Conservation (phyloP, 768 basidiomycete species). For the Trametes cingulata region DNA sequence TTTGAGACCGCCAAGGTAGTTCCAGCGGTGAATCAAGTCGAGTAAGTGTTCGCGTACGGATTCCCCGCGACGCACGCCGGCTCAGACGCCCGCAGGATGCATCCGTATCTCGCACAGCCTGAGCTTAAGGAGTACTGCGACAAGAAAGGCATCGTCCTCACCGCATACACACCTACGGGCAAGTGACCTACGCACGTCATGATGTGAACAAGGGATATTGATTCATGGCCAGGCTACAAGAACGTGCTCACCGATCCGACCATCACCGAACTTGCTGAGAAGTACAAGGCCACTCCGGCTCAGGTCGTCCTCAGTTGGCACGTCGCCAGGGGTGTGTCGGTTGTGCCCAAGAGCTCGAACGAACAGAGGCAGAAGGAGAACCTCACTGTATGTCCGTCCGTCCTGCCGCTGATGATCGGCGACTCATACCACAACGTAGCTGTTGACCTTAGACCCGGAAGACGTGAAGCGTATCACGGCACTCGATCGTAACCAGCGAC, state of each 20-base stretch:
- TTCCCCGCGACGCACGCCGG: neutral
- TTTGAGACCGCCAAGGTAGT: conserved; percentile 33
- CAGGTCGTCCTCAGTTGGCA: conserved; percentile 58
- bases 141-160: conserved; percentile 49
- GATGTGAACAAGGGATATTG: neutral
- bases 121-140: conserved; percentile 49
- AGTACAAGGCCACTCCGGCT: conserved; percentile 46
- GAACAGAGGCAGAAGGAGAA: conserved; percentile 51
- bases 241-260: conserved; percentile 47
- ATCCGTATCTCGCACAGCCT: conserved; percentile 53
- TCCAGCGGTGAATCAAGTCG: conserved; percentile 40
- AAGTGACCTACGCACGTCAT: neutral
- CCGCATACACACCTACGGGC: conserved; percentile 54
- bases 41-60: conserved; percentile 22
- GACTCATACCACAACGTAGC: conserved; percentile 18
- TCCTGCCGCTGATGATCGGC: neutral
- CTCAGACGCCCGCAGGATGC: conserved; percentile 34
- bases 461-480: conserved; percentile 36
- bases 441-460: conserved; percentile 34
- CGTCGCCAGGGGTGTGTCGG: conserved; percentile 43
- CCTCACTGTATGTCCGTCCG: conserved; percentile 38
- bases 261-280: conserved; percentile 46
- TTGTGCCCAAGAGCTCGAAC: conserved; percentile 51
- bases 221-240: conserved; percentile 37
- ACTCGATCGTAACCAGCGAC: conserved; percentile 36